Evolutionary conservation across 805 yeast species (phyloP), one percentile per base, ranked within the genome.

Genomic region (Kluyveromyces nonfermentans): DNA sequence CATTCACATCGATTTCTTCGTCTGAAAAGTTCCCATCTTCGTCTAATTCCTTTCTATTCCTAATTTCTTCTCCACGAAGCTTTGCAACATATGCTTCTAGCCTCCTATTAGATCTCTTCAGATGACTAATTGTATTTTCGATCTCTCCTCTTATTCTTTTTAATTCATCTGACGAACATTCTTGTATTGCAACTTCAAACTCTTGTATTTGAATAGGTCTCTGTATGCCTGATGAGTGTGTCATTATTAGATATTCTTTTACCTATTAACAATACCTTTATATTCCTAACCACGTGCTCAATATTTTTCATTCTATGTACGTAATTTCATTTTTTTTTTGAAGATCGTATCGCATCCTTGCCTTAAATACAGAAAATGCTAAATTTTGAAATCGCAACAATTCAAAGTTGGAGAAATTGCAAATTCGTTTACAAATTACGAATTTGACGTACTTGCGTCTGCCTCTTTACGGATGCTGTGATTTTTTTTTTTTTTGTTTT

Each of bases 141-240:
- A 75, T 52, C 45, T 65, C 67, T 14, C 45, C 37, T 34, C 61
- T 56, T 16, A 71, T 55, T 1, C 53, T 46, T 7, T 50, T 40
- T 34, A 75, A 51, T 41, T 74, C 72, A 2, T 65, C 73, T 35
- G 72, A 75, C 0, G 77, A 60, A 20, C 79, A 69, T 1, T 76
- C 80, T 16, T 68, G 70, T n/a, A 78, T 70, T 32, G 82, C 79
- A 0, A 60, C 61, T 14, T 52, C 62, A 55, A 79, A 78, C 46
- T 79, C 79, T 28, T 63, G 68, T 31, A 67, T 67, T 30, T 65
- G 64, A 19, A 67, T 58, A 3, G 72, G 71, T 55, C 68, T 62
- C 37, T 56, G 60, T 28, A 59, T 53, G 20, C 59, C 59, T 18
- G 44, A 28, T 6, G 39, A 19, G 9, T 36, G 39, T 36, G 39